A percentile compares a stretch with the other conserved stretches of the same genome.
Conservation (phyloP, 139 green algal species). For the Klebsormidium nitens region DNA sequence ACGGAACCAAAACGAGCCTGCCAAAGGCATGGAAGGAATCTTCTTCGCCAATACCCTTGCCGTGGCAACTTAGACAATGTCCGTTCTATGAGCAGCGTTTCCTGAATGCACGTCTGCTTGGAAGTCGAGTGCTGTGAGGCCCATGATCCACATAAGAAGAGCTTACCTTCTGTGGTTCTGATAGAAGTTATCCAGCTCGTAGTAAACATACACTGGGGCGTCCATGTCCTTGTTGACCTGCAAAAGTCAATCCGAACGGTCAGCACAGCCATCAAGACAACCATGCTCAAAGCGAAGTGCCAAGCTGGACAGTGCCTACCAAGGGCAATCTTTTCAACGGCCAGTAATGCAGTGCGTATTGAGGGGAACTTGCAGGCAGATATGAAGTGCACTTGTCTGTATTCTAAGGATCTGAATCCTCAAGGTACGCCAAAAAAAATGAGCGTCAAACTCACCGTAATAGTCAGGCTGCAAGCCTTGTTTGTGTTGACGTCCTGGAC, state of each 20-base stretch:
- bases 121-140: no score
- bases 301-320: background rate
- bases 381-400: background rate
- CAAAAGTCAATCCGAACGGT: constrained; percentile 7
- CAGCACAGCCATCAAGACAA: background rate
- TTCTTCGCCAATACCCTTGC: no score
- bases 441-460: constrained; percentile 35
- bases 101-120: no score
- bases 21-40: no score
- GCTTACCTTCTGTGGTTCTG: constrained; percentile 83
- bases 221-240: constrained; percentile 52
- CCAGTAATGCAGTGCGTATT: background rate
- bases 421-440: background rate
- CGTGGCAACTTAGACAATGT: no score
- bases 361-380: background rate
- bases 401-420: background rate
- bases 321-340: background rate
- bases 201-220: constrained; percentile 82
- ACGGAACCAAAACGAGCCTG: no score
- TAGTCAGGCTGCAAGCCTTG: constrained; percentile 42
- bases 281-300: background rate
- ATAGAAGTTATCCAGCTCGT: constrained; percentile 77
- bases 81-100: no score
- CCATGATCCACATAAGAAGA: background rate
- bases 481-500: constrained; percentile 34